Base-by-base conservation (phyloP, 441 rosid species). In the Raphanus hybrid region DNA sequence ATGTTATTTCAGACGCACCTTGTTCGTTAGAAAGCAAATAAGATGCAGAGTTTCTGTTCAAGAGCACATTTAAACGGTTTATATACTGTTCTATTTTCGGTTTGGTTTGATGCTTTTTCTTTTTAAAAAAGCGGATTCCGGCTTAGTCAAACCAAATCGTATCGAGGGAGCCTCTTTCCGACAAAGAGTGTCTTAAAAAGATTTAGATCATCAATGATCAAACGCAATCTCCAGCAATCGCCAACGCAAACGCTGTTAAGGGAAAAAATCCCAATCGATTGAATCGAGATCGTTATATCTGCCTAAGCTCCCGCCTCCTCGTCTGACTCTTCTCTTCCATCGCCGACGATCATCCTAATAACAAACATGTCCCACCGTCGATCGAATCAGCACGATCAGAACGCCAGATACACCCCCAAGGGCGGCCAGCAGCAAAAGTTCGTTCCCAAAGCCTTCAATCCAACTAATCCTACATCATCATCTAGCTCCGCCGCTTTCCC, bases 321-420 rank as follows among this genome's bases (percentile, higher is more conserved):
- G 16, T 74, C 70, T 34, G 16, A 70, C 43, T 57, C 32, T 8
- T 9, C 23, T 39, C 66, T 71, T 37, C 65, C 63, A 57, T 64
- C 79, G 14, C 34, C 61, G 71, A 11, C 16, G 54, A 81, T 62
- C 37, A 39, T 14, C 58, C 65, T 37, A 57, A 18, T 0, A 14
- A 27, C 35, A 87, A 15, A 27, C 48, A 90, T 89, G 98, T 92
- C 97, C 66, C 81, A 84, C 41, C 83, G 89, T 10, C 69, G 83
- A 60, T 15, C 78, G 6, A 84, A 41, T 63, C 77, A 69, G 70
- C 80, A 75, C 60, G 83, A 77, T 10, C 84, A 73, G 52, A 77
- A 76, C 69, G 64, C 48, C 73, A 78, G 75, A 64, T 77, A 82
- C 78, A 57, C 59, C 72, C 78, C 88, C 39, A 86, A 79, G 74